These are phyloP conservation scores for Cordyceps pruinosa DNA, from an alignment of 2,329 filamentous ascomycete species.

Conservation along the genomic window DNA sequence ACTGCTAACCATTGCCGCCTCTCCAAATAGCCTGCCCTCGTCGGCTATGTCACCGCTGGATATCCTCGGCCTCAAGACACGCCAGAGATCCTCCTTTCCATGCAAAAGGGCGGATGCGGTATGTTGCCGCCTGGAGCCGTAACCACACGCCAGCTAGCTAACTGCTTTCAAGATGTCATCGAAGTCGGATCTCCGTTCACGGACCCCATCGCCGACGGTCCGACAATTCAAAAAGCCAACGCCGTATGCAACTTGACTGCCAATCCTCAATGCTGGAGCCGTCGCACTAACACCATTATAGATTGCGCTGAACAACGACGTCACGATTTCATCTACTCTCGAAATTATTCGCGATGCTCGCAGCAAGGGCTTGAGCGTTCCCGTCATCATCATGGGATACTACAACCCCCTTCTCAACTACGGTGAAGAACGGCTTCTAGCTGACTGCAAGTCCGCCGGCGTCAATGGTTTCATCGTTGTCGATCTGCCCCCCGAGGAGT, in stretches of 20 bases:
- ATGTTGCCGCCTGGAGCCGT: conserved; percentile 25
- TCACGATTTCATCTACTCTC: conserved; percentile 72
- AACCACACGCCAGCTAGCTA: not conserved
- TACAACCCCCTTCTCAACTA: conserved; percentile 95
- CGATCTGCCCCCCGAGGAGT: conserved; percentile 92
- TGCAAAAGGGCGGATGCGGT: conserved; percentile 92
- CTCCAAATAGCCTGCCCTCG: conserved; percentile 62
- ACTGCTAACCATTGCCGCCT: conserved; percentile 17
- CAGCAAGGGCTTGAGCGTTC: conserved; percentile 67
- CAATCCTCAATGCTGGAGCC: not conserved
- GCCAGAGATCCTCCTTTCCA: conserved; percentile 73
- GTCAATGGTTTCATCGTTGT: conserved; percentile 97
- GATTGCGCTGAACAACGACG: conserved; percentile 77
- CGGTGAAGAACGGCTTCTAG: conserved; percentile 81
- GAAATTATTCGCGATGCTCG: conserved; percentile 79
- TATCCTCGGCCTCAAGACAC: conserved; percentile 80
- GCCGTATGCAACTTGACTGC: conserved; percentile 46
- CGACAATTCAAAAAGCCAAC: conserved; percentile 93
- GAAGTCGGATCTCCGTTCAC: conserved; percentile 96
- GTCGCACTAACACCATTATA: conserved; percentile 14
- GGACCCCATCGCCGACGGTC: conserved; percentile 95
- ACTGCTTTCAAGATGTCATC: conserved; percentile 60
- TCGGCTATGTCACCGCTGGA: conserved; percentile 94
- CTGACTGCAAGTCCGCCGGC: conserved; percentile 75
- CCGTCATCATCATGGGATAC: conserved; percentile 95